A percentile compares a stretch with the other conserved stretches of the same genome.
Evolutionary conservation across 225 moss, liverwort and hornwort species (phyloP).

Genomic region (Pseudoscleropodium purum): DNA sequence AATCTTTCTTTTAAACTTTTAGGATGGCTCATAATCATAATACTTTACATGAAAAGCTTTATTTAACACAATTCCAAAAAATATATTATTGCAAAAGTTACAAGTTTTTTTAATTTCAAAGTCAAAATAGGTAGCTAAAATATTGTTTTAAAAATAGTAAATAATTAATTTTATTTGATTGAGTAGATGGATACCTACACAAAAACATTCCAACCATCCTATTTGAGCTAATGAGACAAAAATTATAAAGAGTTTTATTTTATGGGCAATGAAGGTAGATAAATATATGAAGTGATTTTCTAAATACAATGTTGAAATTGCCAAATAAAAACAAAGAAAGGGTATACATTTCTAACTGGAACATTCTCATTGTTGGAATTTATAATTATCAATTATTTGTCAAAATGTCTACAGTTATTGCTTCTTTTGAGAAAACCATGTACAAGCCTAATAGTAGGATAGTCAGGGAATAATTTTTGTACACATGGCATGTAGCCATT

Average conservation of each 20-base stretch:
- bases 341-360: rapidly evolving
- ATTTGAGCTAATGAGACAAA: not conserved
- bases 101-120: not conserved
- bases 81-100: not conserved
- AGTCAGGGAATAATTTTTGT: too few species aligned
- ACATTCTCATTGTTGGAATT: rapidly evolving
- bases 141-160: not conserved
- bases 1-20: not conserved
- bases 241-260: not conserved
- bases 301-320: not conserved
- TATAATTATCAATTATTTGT: not conserved
- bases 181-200: rapidly evolving
- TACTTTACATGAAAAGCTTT: not conserved
- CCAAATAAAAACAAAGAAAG: not conserved
- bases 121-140: not conserved
- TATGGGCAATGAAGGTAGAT: not conserved
- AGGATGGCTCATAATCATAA: not conserved
- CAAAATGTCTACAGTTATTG: too few species aligned
- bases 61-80: too few species aligned
- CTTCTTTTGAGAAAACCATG: too few species aligned
- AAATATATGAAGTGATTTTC: not conserved
- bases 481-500: too few species aligned
- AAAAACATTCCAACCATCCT: not conserved
- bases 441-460: too few species aligned
- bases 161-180: not conserved